Conservation (phyloP, 768 basidiomycete species). For the Lanmaoa pseudosensibilis region DNA sequence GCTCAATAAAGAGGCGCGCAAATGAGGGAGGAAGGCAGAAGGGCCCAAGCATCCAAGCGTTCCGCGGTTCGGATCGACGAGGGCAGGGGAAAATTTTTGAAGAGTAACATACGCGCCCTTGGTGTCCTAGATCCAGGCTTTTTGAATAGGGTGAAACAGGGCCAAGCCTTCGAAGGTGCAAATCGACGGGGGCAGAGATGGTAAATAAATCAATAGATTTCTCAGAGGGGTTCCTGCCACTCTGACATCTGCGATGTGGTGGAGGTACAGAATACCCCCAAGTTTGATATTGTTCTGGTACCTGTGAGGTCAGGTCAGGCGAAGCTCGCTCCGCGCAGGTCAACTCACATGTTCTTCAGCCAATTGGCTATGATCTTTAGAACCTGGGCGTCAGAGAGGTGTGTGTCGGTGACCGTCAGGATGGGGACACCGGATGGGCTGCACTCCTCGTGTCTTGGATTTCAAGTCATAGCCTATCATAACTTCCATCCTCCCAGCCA, state of each 20-base stretch:
- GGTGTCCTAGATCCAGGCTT: too few species aligned
- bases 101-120: too few species aligned
- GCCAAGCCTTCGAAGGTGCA: too few species aligned
- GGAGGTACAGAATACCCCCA: conserved; percentile 14
- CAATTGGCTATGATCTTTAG: conserved; percentile 14
- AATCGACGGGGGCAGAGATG: too few species aligned
- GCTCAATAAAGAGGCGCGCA: too few species aligned
- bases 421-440: conserved; percentile 10
- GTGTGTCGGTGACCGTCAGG: conserved; percentile 20
- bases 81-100: too few species aligned
- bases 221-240: conserved; percentile 9
- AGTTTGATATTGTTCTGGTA: conserved; percentile 12
- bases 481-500: neutral
- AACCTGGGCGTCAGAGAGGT: neutral
- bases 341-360: conserved; percentile 18
- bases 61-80: too few species aligned
- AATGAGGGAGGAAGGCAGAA: too few species aligned
- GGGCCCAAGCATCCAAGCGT: too few species aligned
- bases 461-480: neutral
- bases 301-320: neutral
- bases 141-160: too few species aligned
- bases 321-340: neutral
- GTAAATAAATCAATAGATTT: too few species aligned
- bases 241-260: conserved; percentile 14
- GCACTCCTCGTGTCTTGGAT: conserved; percentile 9